Evolutionary conservation across 192 early-diverging fungal genomes (phyloP).

Genomic region (Coemansia sp.): DNA sequence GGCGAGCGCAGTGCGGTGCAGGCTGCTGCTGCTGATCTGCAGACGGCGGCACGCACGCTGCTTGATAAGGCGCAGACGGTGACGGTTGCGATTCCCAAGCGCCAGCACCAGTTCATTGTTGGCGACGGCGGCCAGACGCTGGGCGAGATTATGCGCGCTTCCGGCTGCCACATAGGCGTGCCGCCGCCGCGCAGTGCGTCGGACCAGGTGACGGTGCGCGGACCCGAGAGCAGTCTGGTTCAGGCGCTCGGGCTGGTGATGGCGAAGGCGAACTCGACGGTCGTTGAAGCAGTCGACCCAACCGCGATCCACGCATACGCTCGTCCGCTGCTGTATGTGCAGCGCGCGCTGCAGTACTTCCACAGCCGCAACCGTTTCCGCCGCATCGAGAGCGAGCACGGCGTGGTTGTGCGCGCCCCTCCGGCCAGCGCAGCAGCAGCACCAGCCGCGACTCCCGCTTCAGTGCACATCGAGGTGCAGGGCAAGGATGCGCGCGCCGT

Average conservation of each 20-base stretch:
- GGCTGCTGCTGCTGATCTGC: constrained; percentile 64
- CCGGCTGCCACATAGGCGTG: constrained; percentile 85
- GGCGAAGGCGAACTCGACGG: constrained; percentile 77
- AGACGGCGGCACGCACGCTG: constrained; percentile 62
- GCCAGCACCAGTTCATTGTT: constrained; percentile 90
- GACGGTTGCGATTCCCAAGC: constrained; percentile 77
- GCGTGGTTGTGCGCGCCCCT: constrained; percentile 62
- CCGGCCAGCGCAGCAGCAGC: constrained; percentile 34
- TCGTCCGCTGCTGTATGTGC: constrained; percentile 59
- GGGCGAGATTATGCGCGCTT: constrained; percentile 80
- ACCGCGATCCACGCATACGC: constrained; percentile 54
- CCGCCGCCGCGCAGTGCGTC: constrained; percentile 68
- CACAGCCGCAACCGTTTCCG: constrained; percentile 69
- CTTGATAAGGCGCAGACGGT: constrained; percentile 65
- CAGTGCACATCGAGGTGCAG: constrained; percentile 72
- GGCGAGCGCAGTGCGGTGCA: constrained; percentile 78
- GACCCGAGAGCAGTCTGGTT: constrained; percentile 67
- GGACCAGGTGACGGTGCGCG: constrained; percentile 78
- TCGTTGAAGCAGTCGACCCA: constrained; percentile 74
- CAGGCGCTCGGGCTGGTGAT: constrained; percentile 78
- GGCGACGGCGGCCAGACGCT: constrained; percentile 77
- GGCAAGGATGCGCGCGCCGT: constrained; percentile 64
- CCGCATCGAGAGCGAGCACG: constrained; percentile 74
- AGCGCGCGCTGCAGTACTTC: constrained; percentile 74
- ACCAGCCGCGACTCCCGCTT: constrained; percentile 39